A percentile compares a stretch with the other conserved stretches of the same genome.
Conservation (phyloP, 345 rosid genomes). For the Brassica incana region DNA sequence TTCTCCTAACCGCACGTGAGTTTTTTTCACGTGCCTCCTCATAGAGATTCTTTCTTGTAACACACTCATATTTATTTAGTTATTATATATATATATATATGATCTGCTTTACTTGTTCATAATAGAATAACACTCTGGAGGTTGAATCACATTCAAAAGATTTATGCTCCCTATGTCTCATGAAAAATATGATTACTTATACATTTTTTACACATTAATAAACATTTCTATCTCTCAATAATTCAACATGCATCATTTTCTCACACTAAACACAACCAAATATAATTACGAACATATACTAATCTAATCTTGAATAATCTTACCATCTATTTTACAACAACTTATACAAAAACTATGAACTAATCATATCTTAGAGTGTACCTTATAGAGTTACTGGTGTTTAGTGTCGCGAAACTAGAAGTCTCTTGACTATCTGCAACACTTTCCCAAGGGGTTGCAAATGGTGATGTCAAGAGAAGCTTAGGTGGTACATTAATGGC, state of each 20-base stretch:
- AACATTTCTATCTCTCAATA: not conserved
- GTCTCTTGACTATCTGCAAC: not conserved
- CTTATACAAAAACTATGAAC: not conserved
- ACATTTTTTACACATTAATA: not conserved
- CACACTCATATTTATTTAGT: not conserved
- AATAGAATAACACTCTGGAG: conserved; percentile 19
- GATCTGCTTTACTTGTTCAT: conserved; percentile 34
- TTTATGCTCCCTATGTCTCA: not conserved
- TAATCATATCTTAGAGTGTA: too few relatives aligned
- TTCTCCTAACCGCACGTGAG: conserved; percentile 41
- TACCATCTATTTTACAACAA: not conserved
- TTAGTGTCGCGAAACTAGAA: not conserved
- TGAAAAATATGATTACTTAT: not conserved
- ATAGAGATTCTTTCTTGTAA: conserved; percentile 14
- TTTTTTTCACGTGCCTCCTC: conserved; percentile 7
- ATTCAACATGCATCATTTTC: not conserved
- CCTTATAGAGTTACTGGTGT: not conserved
- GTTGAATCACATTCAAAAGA: not conserved
- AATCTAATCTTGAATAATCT: not conserved
- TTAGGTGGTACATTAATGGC: conserved; percentile 34
- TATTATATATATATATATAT: not conserved
- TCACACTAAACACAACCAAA: not conserved
- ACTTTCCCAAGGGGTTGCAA: not conserved
- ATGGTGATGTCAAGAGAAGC: conserved; percentile 27
- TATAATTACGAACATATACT: not conserved